Evolutionary conservation across 768 basidiomycete species (phyloP).

Genomic region (Russula dissimulans): DNA sequence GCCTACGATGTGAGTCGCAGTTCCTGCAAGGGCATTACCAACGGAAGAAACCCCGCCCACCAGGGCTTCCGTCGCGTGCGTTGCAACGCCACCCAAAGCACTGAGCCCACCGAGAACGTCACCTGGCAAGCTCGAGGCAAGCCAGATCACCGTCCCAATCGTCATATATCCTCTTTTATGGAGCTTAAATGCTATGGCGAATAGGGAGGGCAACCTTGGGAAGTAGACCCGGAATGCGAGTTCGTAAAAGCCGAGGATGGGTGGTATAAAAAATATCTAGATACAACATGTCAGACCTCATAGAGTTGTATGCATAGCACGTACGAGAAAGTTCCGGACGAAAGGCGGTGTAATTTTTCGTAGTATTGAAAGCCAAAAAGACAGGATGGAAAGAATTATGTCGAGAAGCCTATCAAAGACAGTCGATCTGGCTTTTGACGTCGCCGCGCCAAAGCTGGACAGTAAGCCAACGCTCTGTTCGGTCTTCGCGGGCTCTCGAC

Average conservation of each 20-base stretch:
- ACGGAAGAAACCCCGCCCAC: background rate
- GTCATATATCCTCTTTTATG: conserved; percentile 1
- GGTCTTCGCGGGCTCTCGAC: background rate
- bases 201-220: conserved; percentile 1
- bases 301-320: background rate
- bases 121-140: conserved; percentile 6
- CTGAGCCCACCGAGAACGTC: background rate
- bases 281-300: background rate
- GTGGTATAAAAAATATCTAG: conserved; percentile 1
- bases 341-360: background rate
- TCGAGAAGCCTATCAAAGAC: background rate
- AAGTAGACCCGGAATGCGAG: background rate
- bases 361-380: background rate
- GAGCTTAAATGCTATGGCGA: background rate
- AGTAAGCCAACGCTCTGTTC: background rate
- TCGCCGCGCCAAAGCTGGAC: background rate
- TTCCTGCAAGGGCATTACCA: background rate
- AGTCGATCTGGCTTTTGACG: background rate
- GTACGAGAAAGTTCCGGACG: background rate
- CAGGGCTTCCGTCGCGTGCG: background rate
- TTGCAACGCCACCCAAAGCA: background rate
- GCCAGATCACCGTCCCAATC: background rate
- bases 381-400: background rate
- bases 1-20: background rate
- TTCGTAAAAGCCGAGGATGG: conserved; percentile 7